Percentiles rank a stretch among this genome's conserved stretches.
Conservation (phyloP, 1,284 basidiomycete species). For the Clitocybe nebularis region DNA sequence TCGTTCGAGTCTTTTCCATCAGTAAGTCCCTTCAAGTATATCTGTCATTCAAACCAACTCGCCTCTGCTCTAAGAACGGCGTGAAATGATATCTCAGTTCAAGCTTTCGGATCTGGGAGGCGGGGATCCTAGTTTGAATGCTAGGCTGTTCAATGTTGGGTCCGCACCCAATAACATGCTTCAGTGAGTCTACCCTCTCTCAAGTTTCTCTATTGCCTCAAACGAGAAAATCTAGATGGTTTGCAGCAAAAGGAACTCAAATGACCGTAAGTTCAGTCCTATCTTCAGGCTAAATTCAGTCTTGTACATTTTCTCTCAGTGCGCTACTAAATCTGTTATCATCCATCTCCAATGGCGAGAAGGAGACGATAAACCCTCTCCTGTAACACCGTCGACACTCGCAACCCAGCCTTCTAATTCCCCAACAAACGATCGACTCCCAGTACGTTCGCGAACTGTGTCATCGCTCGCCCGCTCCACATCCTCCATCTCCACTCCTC, state of each 20-base stretch:
- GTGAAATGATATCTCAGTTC: constrained; percentile 91
- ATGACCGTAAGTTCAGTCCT: constrained; percentile 66
- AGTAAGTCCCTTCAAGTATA: constrained; percentile 40
- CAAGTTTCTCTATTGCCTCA: constrained; percentile 4
- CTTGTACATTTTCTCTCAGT: constrained; percentile 39
- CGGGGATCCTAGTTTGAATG: constrained; percentile 57
- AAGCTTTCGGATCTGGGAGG: constrained; percentile 79
- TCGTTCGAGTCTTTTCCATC: constrained; percentile 88
- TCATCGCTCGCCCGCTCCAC: constrained; percentile 47
- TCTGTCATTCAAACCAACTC: constrained; percentile 1
- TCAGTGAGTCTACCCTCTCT: constrained; percentile 46
- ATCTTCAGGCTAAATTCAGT: neutral
- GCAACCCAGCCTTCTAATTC: constrained; percentile 15
- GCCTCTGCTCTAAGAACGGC: constrained; percentile 39
- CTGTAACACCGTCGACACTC: constrained; percentile 16
- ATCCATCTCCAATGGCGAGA: constrained; percentile 88
- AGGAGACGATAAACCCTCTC: constrained; percentile 37
- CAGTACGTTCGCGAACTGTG: constrained; percentile 34
- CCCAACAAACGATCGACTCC: constrained; percentile 12
- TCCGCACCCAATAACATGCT: constrained; percentile 79
- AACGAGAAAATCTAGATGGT: constrained; percentile 71
- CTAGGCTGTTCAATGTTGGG: constrained; percentile 72
- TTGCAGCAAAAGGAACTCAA: constrained; percentile 84
- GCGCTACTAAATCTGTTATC: constrained; percentile 85
- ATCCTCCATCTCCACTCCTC: constrained; percentile 33